Conservation (phyloP, 768 basidiomycete genomes). For the Calocera viscosa region DNA sequence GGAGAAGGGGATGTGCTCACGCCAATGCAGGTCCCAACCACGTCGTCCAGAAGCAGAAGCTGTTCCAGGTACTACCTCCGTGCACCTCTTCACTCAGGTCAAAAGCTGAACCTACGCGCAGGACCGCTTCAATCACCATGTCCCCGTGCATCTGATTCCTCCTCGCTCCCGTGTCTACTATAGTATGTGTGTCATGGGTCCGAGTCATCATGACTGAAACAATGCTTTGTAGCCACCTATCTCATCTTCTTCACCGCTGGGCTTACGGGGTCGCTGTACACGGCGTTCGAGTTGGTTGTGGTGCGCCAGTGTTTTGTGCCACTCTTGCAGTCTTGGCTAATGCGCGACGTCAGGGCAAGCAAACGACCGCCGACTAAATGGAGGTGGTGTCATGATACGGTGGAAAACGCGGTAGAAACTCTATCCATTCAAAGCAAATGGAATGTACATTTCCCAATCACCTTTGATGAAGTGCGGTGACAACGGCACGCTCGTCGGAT, state of each 20-base stretch:
- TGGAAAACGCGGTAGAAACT: neutral
- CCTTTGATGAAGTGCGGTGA: too few relatives aligned
- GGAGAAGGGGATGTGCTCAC: neutral
- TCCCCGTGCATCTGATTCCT: constrained; percentile 45
- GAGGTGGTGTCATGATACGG: neutral
- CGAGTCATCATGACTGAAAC: neutral
- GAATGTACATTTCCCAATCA: neutral
- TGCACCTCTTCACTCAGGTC: constrained; percentile 6
- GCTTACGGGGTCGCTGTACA: constrained; percentile 41
- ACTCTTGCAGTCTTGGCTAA: neutral
- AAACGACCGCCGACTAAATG: neutral
- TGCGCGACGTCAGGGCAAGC: neutral
- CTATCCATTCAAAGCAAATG: constrained; percentile 8
- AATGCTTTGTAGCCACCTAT: constrained; percentile 38
- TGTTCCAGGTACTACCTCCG: constrained; percentile 44
- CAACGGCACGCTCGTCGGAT: too few relatives aligned
- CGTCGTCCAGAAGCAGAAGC: constrained; percentile 52
- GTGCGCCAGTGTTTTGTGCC: constrained; percentile 17
- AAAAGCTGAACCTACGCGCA: constrained; percentile 9
- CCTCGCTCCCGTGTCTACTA: constrained; percentile 54
- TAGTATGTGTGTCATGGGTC: constrained; percentile 32
- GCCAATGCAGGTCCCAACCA: constrained; percentile 43
- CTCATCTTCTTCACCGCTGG: constrained; percentile 42
- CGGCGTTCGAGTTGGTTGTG: constrained; percentile 37
- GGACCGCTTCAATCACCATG: constrained; percentile 25